Base-by-base conservation (phyloP, 176 grass and related monocot genomes). In the Pontederia crassipes region DNA sequence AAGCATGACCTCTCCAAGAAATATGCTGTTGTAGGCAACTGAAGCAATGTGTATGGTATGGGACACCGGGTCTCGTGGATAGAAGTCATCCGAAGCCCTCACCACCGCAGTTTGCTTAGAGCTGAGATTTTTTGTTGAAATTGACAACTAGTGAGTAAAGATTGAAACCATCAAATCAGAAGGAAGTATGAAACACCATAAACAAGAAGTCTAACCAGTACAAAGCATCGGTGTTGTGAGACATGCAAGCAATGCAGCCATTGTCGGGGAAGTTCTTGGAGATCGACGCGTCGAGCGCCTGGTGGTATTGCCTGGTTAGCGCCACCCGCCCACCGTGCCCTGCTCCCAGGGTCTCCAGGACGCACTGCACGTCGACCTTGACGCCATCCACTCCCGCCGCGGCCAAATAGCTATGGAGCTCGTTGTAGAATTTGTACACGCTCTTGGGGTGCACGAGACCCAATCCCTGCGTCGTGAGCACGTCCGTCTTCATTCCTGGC, bases 161-260 rank as follows among this genome's bases (percentile, higher is more conserved):
- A 9, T 14, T n/a, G 11, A 32, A 62, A 61, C 18, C 26, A 17
- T 73, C 0, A 0, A 2, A 17, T 48, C 4, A 61, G 17, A 12
- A 28, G 4, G 13, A 2, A 24, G 69, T 29, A 57, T 27, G 45
- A 58, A 52, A 49, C 29, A 14, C 10, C 10, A 71, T 12, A 9
- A 29, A 35, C 7, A 2, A 4, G 32, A 18, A 64, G 26, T 45
- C 17, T n/a, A 67, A 91, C 92, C 92, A 92, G 70, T 97, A 97
- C 17, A 97, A 74, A 0, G 84, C 84, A 16, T 97, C 93, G 2
- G 87, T 97, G 78, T 91, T 91, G 74, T 97, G 93, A 67, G 87
- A 88, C 93, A 97, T 97, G 65, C 93, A 97, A 58, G 87, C 93
- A 45, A 97, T 97, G 70, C 90, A 91, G 67, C 93, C 93, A 61